Base-by-base conservation (phyloP, 31 red algal species). In the Bonnemaisonia californica region DNA sequence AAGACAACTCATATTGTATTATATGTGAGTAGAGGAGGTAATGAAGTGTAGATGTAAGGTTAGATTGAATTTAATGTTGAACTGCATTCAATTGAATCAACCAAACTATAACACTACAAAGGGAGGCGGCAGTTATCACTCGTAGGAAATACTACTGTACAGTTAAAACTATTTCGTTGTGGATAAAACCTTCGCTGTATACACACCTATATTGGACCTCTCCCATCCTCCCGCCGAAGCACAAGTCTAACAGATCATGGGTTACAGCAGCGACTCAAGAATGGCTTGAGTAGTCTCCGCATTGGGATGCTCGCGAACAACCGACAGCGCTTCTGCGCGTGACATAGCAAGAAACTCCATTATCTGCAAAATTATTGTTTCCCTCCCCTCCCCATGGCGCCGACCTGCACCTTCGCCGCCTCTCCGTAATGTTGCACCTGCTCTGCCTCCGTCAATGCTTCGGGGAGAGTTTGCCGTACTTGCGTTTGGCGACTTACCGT, bases 301-400 rank as follows among this genome's bases (percentile, higher is more conserved):
- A 22, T 80, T 62, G 34, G 86, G 86, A 67, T 89, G 68, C 41
- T 82, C 80, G 37, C 77, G 64, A 19, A 89, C 59, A 8, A 89
- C 69, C 58, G 69, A 40, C 1, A 89, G 40, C 19, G 86, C 86
- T 37, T 89, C 86, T 39, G 86, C 76, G 1, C 86, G 51, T 31
- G 86, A 89, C 37, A 89, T 81, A n/a, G 66, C 68, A 33, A 89
- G 79, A 70, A 91, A 78, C 71, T 91, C 79, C 88, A 91, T 84
- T 4, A 83, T 27, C 16, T 39, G 60, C 3, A 91, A 55, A 45
- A 91, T 71, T 39, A 57, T 77, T 34, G 68, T 35, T 71, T 91
- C 79, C 56, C 40, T 26, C 13, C 56, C 48, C n/a, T 29, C 27
- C 9, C 60, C 80, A 0, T 19, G 51, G 8, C 24, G 63, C 12